A percentile compares a stretch with the other conserved stretches of the same genome.
These are phyloP conservation scores for Pseudopithomyces chartarum DNA, from an alignment of 2,329 filamentous ascomycete genomes.

Conservation along the genomic window DNA sequence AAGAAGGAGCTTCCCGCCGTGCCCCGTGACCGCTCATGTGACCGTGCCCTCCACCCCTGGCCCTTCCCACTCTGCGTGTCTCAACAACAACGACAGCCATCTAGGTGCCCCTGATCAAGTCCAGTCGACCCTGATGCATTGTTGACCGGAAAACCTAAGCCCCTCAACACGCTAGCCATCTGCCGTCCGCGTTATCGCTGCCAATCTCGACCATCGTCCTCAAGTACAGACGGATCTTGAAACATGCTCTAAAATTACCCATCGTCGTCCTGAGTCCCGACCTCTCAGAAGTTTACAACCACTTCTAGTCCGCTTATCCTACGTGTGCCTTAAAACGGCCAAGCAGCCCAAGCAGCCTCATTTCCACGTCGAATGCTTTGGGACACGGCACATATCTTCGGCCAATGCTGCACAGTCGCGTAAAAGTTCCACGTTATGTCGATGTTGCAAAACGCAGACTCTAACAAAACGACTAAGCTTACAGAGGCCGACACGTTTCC, in stretches of 20 bases:
- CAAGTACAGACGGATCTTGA: not conserved
- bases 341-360: not conserved
- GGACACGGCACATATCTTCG: not conserved
- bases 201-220: not conserved
- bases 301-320: not conserved
- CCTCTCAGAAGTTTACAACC: not conserved
- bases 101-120: no score
- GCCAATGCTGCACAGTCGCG: not conserved
- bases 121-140: no score
- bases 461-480: not conserved
- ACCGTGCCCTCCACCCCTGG: slow-evolving; percentile 7
- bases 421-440: not conserved
- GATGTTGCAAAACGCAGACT: not conserved
- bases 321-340: not conserved
- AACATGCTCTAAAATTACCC: not conserved
- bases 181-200: not conserved
- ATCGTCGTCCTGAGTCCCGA: not conserved
- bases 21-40: not conserved
- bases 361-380: not conserved
- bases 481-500: no score
- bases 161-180: not conserved
- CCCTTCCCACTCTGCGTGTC: slow-evolving; percentile 6
- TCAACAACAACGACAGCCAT: no score
- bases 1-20: no score
- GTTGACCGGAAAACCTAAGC: no score